Percentiles rank a stretch among this genome's conserved stretches.
These are phyloP conservation scores for Lachancea sp. DNA, from an alignment of 805 yeast genomes.

Conservation along the genomic window DNA sequence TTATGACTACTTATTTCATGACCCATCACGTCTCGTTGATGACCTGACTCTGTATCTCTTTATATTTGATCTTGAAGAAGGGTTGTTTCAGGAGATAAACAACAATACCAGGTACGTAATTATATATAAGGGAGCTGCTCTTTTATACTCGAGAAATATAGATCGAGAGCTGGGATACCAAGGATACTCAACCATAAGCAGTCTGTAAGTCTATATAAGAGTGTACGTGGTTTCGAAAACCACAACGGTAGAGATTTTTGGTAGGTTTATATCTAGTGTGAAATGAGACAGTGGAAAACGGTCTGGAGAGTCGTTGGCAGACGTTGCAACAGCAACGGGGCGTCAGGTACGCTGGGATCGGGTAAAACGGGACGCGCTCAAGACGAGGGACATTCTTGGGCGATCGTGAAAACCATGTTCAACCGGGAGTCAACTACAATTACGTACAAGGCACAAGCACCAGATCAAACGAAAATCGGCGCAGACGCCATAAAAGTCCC, in stretches of 20 bases:
- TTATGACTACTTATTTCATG: not conserved
- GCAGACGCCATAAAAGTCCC: not conserved
- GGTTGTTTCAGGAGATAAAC: too few relatives aligned
- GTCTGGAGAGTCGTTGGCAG: not conserved
- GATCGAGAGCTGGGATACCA: not conserved
- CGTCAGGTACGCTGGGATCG: slow-evolving; percentile 5
- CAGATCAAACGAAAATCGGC: too few relatives aligned
- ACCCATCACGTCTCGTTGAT: not conserved
- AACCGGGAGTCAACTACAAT: slow-evolving; percentile 22
- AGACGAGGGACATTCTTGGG: not conserved
- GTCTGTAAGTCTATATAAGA: too few relatives aligned
- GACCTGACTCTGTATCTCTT: not conserved
- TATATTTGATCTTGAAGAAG: too few relatives aligned
- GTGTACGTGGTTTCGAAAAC: too few relatives aligned
- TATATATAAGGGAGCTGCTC: not conserved
- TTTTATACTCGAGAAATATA: too few relatives aligned
- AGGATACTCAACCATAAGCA: not conserved
- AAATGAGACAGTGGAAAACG: not conserved
- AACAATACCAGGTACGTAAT: too few relatives aligned
- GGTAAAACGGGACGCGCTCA: slow-evolving; percentile 6
- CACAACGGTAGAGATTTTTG: too few relatives aligned
- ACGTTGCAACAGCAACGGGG: slow-evolving; percentile 2
- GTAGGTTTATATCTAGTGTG: too few relatives aligned
- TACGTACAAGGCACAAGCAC: slow-evolving; percentile 13
- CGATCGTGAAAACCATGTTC: slow-evolving; percentile 8